Base-by-base conservation (phyloP, 2,329 filamentous ascomycete species). In the Mycosphaerella sp. region DNA sequence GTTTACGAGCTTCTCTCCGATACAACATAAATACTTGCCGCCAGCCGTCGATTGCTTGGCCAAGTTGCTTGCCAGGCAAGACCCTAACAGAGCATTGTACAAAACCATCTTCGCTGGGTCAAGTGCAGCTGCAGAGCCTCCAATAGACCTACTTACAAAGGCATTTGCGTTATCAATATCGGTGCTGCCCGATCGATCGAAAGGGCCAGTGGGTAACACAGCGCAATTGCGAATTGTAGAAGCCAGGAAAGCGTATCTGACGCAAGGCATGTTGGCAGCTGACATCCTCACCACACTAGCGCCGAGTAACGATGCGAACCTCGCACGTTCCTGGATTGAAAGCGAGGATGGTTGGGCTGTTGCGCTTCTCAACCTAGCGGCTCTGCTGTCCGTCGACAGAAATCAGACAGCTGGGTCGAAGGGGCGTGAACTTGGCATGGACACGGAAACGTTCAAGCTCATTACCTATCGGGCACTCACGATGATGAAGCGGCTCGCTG, bases 41-140 rank as follows among this genome's bases (percentile, higher is more conserved):
- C 82, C 88, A 34, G 93, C 93, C 1, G 81, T 97, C 14, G 93
- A 98, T 66, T 86, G 86, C 42, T 74, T 97, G 21, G 91, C 93
- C 2, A 97, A 97, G 69, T 75, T 98, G 2, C 76, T 98, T 21
- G 91, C 93, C 3, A 80, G 90, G 45, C 93, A 97, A 66, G 91
- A 97, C 61, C 91, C 93, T 0, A 98, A 98, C 63, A 78, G 93
- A 55, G 83, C 82, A 2, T 84, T 87, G 61, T 97, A 90, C 73
- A 87, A 86, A 66, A 76, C 81, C 36, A 85, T 97, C 8, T 94
- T 97, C 62, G 75, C 82, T 16, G 77, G 84, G 6, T 77, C 82
- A 6, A 78, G 80, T 8, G 55, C 62, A 32, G 53, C 35, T 4
- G 59, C 61, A 3, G 62, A 64, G 40, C 77, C 82, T 6, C 80